Conservation (phyloP, 345 rosid species). For the Carallia brachiata region DNA sequence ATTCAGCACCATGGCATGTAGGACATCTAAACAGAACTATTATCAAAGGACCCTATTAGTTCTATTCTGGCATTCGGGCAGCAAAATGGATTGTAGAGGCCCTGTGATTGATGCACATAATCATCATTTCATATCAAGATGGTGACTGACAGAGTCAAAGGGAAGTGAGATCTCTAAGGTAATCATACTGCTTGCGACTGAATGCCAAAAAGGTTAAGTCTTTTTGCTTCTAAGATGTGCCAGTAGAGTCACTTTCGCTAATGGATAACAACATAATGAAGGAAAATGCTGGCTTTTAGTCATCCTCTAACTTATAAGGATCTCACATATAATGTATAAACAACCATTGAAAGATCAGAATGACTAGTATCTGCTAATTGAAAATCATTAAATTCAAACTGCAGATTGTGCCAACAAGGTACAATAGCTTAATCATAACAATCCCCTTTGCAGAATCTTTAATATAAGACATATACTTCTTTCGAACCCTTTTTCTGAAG, state of each 20-base stretch:
- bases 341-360: not conserved
- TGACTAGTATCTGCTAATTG: not conserved
- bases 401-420: not conserved
- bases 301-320: no score
- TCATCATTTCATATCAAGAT: no score
- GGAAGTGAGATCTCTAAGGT: not conserved
- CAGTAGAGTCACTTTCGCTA: no score
- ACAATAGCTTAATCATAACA: conserved; percentile 3
- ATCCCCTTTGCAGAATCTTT: not conserved
- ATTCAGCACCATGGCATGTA: no score
- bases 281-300: no score
- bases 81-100: not conserved
- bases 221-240: no score
- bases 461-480: not conserved
- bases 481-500: no score
- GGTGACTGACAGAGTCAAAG: not conserved
- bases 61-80: not conserved
- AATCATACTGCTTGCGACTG: not conserved
- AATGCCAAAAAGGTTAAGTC: not conserved
- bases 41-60: not conserved
- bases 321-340: not conserved
- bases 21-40: no score
- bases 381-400: not conserved
- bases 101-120: not conserved
- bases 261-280: no score